These are phyloP conservation scores for Phytopythium vexans DNA, from an alignment of 352 stramenopile species.

Conservation along the genomic window DNA sequence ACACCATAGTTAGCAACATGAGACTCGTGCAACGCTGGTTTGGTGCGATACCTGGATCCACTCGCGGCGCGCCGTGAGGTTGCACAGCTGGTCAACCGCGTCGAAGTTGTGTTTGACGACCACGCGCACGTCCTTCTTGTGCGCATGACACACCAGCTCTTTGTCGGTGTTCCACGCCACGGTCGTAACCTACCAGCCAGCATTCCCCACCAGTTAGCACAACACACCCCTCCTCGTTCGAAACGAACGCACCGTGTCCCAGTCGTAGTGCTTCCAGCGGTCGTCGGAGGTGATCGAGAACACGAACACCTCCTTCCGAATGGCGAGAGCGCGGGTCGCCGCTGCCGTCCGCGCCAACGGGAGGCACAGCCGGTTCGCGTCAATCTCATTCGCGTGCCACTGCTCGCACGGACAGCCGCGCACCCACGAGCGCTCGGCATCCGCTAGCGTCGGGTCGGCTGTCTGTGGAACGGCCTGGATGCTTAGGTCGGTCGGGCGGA, in stretches of 20 bases:
- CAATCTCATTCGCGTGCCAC: conserved; percentile 2
- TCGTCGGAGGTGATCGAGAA: conserved; percentile 65
- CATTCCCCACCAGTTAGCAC: conserved; percentile 1
- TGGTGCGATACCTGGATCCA: conserved; percentile 47
- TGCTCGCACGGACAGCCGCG: conserved; percentile 42
- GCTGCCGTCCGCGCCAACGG: conserved; percentile 27
- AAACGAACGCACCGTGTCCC: conserved; percentile 33
- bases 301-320: conserved; percentile 66
- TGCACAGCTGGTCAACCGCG: conserved; percentile 52
- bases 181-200: conserved; percentile 49
- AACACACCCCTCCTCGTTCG: not conserved
- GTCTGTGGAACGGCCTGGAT: no score
- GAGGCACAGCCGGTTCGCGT: conserved; percentile 39
- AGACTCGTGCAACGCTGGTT: not conserved
- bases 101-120: conserved; percentile 86
- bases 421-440: conserved; percentile 20
- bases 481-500: not conserved
- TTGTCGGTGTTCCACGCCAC: conserved; percentile 85
- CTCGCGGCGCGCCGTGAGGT: conserved; percentile 31
- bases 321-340: not conserved
- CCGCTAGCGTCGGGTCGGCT: conserved; percentile 13
- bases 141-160: conserved; percentile 74
- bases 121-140: conserved; percentile 72
- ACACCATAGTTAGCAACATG: not conserved
- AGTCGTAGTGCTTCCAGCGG: conserved; percentile 80